Conservation (phyloP, 176 grass and related monocot genomes). For the Carex myosuroides region DNA sequence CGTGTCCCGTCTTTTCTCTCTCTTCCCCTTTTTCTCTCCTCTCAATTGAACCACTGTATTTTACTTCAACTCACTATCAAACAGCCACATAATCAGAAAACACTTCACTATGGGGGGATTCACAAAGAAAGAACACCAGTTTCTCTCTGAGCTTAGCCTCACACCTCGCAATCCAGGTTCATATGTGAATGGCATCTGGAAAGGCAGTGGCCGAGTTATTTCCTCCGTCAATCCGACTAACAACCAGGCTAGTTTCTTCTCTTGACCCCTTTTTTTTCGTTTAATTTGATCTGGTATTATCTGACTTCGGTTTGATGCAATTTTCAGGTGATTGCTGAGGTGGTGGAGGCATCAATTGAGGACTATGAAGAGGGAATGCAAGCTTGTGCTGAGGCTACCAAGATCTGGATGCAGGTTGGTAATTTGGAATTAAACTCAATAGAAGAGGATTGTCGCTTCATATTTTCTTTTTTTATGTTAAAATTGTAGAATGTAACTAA, state of each 20-base stretch:
- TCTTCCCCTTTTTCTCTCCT: not conserved
- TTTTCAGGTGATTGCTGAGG: constrained; percentile 79
- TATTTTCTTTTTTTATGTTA: not conserved
- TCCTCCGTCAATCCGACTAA: constrained; percentile 52
- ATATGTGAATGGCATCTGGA: constrained; percentile 67
- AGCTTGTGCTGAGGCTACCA: constrained; percentile 70
- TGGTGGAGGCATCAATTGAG: constrained; percentile 62
- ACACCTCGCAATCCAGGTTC: constrained; percentile 60
- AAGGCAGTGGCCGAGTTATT: constrained; percentile 44
- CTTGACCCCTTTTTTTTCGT: not conserved
- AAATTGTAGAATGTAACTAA: not conserved
- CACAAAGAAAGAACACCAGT: constrained; percentile 68
- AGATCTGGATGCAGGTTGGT: constrained; percentile 72
- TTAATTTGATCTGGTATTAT: not conserved
- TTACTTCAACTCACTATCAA: not conserved
- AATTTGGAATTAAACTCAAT: not conserved
- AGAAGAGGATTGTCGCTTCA: not conserved
- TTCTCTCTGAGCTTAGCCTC: constrained; percentile 91
- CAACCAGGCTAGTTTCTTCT: constrained; percentile 50
- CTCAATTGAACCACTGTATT: not conserved
- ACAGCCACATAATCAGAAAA: not conserved
- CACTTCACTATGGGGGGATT: constrained; percentile 46
- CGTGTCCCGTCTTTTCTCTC: not conserved
- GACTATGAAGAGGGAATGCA: constrained; percentile 84
- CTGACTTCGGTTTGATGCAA: not conserved